phyloP scores from a whole-genome alignment of 2,329 filamentous ascomycete species.

The Chrysoporthe deuterocubensis region DNA sequence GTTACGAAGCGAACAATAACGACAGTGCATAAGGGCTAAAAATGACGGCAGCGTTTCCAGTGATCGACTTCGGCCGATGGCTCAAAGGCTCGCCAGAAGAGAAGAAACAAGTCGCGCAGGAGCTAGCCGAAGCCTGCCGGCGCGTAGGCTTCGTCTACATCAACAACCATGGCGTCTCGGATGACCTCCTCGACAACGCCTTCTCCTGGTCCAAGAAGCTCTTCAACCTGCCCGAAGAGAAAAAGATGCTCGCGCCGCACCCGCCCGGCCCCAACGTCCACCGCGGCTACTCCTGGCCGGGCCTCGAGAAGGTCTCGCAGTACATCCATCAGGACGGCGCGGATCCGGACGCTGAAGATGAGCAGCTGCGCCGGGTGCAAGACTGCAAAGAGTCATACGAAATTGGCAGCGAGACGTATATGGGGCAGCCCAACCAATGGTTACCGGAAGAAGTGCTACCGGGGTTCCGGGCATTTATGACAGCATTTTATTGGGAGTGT shows the following conservation, averaged over 20 bases:
- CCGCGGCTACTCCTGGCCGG: slow-evolving; percentile 33
- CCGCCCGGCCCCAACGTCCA: slow-evolving; percentile 34
- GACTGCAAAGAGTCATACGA: slow-evolving; percentile 38
- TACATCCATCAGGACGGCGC: slow-evolving; percentile 27
- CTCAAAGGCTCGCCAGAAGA: slow-evolving; percentile 18
- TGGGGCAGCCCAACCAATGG: slow-evolving; percentile 43
- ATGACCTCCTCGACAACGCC: slow-evolving; percentile 39
- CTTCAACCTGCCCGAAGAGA: slow-evolving; percentile 38
- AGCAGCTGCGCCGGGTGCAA: slow-evolving; percentile 27
- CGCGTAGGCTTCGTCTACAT: slow-evolving; percentile 42
- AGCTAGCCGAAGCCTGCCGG: slow-evolving; percentile 37
- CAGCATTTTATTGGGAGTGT: slow-evolving; percentile 38
- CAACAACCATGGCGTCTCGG: slow-evolving; percentile 41
- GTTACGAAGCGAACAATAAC: no score
- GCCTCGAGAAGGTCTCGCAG: slow-evolving; percentile 34
- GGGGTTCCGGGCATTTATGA: slow-evolving; percentile 41
- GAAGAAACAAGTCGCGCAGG: slow-evolving; percentile 18
- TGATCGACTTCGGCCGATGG: slow-evolving; percentile 29
- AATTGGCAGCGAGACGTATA: slow-evolving; percentile 26
- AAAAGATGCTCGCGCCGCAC: slow-evolving; percentile 43
- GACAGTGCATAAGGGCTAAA: no score
- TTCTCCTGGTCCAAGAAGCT: slow-evolving; percentile 38
- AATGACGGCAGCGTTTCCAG: slow-evolving; percentile 15
- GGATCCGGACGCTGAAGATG: slow-evolving; percentile 23
- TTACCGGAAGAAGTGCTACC: slow-evolving; percentile 41